Percentiles rank a stretch among this genome's conserved stretches.
Evolutionary conservation across 305 asterid genomes (phyloP).

Genomic region (Petunia hybrid): DNA sequence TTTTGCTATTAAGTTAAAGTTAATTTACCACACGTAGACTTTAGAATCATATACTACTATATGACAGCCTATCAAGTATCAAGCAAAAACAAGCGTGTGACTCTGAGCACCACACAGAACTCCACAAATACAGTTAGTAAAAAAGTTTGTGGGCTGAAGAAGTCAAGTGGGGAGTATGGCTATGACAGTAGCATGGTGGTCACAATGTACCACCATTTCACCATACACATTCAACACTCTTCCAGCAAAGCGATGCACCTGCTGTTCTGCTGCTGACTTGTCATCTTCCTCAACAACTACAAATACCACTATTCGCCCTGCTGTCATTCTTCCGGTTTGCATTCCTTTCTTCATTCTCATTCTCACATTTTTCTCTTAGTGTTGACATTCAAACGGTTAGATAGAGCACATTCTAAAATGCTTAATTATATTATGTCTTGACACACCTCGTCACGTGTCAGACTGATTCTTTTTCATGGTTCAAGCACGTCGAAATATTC

Average conservation of each 20-base stretch:
- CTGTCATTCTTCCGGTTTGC: constrained; percentile 86
- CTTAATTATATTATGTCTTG: too few relatives aligned
- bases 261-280: constrained; percentile 48
- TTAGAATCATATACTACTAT: too few relatives aligned
- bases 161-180: constrained; percentile 52
- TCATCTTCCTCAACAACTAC: constrained; percentile 42
- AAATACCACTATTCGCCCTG: constrained; percentile 73
- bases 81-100: constrained; percentile 9
- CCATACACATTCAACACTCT: constrained; percentile 28
- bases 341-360: constrained; percentile 29
- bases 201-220: constrained; percentile 41
- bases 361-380: neutral
- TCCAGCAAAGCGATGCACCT: constrained; percentile 42
- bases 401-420: too few relatives aligned
- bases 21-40: too few relatives aligned
- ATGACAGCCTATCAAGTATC: neutral
- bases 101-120: constrained; percentile 20
- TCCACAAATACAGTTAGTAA: neutral
- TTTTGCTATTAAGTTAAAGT: too few relatives aligned
- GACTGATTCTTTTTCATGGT: too few relatives aligned
- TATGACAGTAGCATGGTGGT: constrained; percentile 50
- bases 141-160: neutral
- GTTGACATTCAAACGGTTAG: too few relatives aligned
- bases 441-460: too few relatives aligned
- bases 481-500: too few relatives aligned